Evolutionary conservation across 2,329 filamentous ascomycete species (phyloP), one percentile per base, ranked within the genome.

Genomic region (Proliferodiscus dingleyae): DNA sequence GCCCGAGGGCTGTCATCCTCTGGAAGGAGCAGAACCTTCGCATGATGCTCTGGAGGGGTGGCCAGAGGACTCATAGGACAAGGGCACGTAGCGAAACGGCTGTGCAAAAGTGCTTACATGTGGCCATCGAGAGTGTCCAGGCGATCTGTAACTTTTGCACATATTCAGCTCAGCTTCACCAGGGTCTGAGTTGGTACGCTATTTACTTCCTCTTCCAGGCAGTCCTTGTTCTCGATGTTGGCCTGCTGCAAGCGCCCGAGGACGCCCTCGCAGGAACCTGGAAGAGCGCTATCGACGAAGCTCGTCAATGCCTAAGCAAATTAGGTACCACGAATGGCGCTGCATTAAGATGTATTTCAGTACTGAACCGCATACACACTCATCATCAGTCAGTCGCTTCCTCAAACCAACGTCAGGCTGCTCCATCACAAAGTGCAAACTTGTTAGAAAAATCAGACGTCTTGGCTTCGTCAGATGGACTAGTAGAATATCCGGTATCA

Each of bases 131-230:
- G 24, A 67, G 61, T 7, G 66, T 71, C 11, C 51, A 57, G 3
- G 61, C 62, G 3, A 68, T 71, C 18, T 59, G 63, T 7, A 49
- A 47, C 1, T 71, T 67, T 44, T 69, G 68, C 60, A 53, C 51
- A 4, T 43, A 54, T 0, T 52, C 58, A 15, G 54, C 55, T 8
- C 49, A 47, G 3, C 53, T 66, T 5, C 64, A 65, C 15, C 59
- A 63, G 13, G 61, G 69, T 28, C 52, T 66, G 4, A 61, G 61
- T 2, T 71, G 69, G 69, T 72, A 72, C 48, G 65, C 63, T 1
- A 66, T 68, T 9, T 72, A 70, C 51, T 71, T 71, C 45, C 53
- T 71, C 2, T 72, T 72, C 44, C 69, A 72, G 43, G 69, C 68
- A 0, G 64, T 64, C 0, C 57, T 72, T 2, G 68, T 72, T 2